These are phyloP conservation scores for Amylostereum areolatum DNA, from an alignment of 1,284 basidiomycete species.

Conservation along the genomic window DNA sequence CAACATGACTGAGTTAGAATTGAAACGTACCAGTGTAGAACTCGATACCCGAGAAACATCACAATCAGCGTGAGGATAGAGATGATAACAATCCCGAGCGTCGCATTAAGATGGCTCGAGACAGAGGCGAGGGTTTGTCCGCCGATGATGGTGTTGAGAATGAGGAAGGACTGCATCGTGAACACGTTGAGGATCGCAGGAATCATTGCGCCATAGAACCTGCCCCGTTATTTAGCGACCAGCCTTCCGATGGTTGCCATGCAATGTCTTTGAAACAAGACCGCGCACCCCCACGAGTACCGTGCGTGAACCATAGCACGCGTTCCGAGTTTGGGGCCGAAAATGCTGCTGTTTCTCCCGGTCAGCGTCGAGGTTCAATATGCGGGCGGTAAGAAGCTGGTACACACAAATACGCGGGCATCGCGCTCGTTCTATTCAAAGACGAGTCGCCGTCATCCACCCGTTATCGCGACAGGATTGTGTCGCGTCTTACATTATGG, in stretches of 20 bases:
- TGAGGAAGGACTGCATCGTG: conserved; percentile 61
- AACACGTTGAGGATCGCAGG: conserved; percentile 62
- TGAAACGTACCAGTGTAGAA: conserved; percentile 46
- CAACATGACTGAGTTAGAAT: neutral
- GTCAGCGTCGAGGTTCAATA: neutral
- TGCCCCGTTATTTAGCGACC: too few species aligned
- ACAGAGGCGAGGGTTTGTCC: conserved; percentile 67
- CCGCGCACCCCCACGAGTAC: conserved; percentile 44
- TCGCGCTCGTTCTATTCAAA: conserved; percentile 19
- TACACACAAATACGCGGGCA: conserved; percentile 54
- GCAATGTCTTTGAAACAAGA: too few species aligned
- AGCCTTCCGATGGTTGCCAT: too few species aligned
- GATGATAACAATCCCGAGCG: conserved; percentile 76
- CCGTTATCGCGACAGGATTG: too few species aligned
- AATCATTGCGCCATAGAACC: conserved; percentile 57
- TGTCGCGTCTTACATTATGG: conserved; percentile 50
- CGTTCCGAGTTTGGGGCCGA: conserved; percentile 61
- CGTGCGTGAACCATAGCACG: conserved; percentile 60
- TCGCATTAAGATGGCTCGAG: conserved; percentile 40
- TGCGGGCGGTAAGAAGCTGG: too few species aligned
- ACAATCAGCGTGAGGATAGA: conserved; percentile 60
- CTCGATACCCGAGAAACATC: conserved; percentile 56
- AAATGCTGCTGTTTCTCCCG: conserved; percentile 36
- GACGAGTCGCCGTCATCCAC: too few species aligned
- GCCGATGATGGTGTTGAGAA: conserved; percentile 70